Evolutionary conservation across 345 rosid genomes (phyloP), one percentile per base, ranked within the genome.

Genomic region (Eucalyptus fibrosa): DNA sequence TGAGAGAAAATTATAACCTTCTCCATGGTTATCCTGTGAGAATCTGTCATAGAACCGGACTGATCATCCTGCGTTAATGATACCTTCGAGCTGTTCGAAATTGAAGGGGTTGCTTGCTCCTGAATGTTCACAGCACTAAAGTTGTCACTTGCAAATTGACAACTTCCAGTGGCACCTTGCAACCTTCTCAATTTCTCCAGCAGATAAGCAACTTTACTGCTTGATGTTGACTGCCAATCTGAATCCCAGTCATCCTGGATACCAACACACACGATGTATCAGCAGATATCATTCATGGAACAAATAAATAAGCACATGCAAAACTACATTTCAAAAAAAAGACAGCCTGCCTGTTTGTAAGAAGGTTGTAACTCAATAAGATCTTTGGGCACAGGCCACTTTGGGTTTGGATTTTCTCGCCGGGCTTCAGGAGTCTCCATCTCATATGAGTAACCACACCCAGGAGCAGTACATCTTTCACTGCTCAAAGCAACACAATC

Each of bases 301-400:
- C 67, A 89, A 62, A 24, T 83, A 18, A 88, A 32, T 62, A 45
- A 81, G 34, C 16, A 32, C 65, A 87, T 21, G 30, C 50, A 87
- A 53, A 87, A 40, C 28, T 42, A 13, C 12, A 13, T 40, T 10
- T 24, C 21, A 4, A 28, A 32, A 60, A 21, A 88, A 50, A 62
- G 40, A 49, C 28, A 30, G 83, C 93, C 49, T 90, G 92, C 99
- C 98, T 97, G 99, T 86, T 96, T 94, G 92, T 97, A 97, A 40
- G 99, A 94, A 91, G 99, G 99, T 90, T 97, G 99, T 87, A 96
- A 94, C 94, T 97, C 99, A 85, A 97, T 97, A 88, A 97, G 99
- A 95, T 97, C 99, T 92, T 96, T 94, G 8, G 99, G 99, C 65
- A 97, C 99, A 87, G 98, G 96, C 98, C 99, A 96, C 90, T 96